phyloP scores from a whole-genome alignment of 306 rosid species.

The Pueraria montana region DNA sequence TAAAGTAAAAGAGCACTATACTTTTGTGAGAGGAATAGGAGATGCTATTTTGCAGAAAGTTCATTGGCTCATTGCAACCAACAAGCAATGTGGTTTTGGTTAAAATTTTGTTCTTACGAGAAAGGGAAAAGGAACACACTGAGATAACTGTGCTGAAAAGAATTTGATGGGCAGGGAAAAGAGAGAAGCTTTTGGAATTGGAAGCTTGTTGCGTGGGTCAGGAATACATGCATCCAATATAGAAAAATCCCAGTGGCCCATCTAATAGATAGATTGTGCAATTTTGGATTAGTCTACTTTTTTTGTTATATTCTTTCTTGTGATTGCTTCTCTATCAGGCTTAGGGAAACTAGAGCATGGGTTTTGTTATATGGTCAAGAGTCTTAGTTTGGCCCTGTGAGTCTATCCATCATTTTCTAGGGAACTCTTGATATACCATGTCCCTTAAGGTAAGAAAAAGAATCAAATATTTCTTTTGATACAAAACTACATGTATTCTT shows the following conservation, averaged over 20 bases:
- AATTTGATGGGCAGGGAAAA: conserved; percentile 24
- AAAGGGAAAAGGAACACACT: conserved; percentile 49
- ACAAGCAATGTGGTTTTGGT: conserved; percentile 47
- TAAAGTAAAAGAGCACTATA: conserved; percentile 48
- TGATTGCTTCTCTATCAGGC: conserved; percentile 45
- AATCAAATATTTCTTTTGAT: neutral
- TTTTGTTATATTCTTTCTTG: conserved; percentile 38
- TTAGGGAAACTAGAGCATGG: conserved; percentile 43
- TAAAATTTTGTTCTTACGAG: conserved; percentile 44
- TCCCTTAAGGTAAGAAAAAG: conserved; percentile 22
- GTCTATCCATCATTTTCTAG: conserved; percentile 45
- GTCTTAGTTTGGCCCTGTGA: conserved; percentile 5
- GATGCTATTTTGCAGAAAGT: conserved; percentile 48
- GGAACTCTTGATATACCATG: conserved; percentile 35
- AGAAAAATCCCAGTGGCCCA: conserved; percentile 45
- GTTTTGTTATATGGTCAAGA: conserved; percentile 37
- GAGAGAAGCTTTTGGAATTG: conserved; percentile 45
- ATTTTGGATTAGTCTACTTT: conserved; percentile 46
- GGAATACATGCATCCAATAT: conserved; percentile 26
- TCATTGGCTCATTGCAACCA: conserved; percentile 43
- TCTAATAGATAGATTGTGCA: conserved; percentile 36
- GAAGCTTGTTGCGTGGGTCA: conserved; percentile 49
- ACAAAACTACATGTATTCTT: neutral
- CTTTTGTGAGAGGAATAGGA: conserved; percentile 43
- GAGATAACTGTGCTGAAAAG: conserved; percentile 22